Base-by-base conservation (phyloP, 2,329 filamentous ascomycete species). In the Colletotrichum sp. region DNA sequence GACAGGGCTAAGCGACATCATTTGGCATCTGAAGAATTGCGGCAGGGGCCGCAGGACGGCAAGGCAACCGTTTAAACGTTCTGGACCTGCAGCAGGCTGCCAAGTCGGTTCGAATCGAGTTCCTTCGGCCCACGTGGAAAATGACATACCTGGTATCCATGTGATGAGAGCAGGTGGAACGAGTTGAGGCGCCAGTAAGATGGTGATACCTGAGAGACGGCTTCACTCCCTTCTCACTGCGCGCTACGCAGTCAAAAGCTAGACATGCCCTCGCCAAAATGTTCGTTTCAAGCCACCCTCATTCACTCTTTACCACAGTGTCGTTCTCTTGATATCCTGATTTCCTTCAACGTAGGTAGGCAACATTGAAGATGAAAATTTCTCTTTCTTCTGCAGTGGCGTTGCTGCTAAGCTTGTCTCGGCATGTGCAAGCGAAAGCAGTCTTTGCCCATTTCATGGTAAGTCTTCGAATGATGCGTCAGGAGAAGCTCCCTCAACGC, bases 401-500 rank as follows among this genome's bases (percentile, higher is more conserved):
- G 3, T 48, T 48, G 39, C 39, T 48, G 39, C 9, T 48, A n/a
- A n/a, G 39, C 39, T 0, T 48, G 6, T 48, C 39, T 48, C 39
- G 18, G 0, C 9, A 48, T 48, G 39, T 48, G 0, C 39, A n/a
- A 48, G 39, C 39, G 39, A 48, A 48, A 7, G 39, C 39, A 48
- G 39, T 48, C 18, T 48, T 48, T 48, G 39, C 39, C 0, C 39
- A 48, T 48, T 48, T 48, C 39, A 48, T 48, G 39, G 18, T 48
- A 48, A 48, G 18, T n/a, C 1, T 48, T 0, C 39, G 9, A 48
- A 43, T 43, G 0, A 43, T 0, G 1, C 36, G 6, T 43, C 36
- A 10, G 16, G 1, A 0, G 36, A 6, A 43, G 39, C 39, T 2
- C 0, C 39, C 0, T n/a, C 0, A 12, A 4, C 5, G 39, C 39